A percentile compares a stretch with the other conserved stretches of the same genome.
These are phyloP conservation scores for Candida sonorensis DNA, from an alignment of 805 yeast species.

Conservation along the genomic window DNA sequence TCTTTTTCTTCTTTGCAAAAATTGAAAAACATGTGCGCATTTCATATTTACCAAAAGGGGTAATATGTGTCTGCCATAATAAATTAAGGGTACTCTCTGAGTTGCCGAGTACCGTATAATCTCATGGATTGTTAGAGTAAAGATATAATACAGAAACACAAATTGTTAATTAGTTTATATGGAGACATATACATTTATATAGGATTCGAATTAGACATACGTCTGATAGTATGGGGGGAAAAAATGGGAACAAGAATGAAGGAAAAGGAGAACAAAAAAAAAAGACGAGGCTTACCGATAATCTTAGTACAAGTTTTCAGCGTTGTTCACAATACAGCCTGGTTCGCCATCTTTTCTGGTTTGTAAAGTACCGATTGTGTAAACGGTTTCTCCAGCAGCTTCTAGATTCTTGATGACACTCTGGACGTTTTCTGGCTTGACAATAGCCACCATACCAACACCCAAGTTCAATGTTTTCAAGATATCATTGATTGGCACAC, in stretches of 20 bases:
- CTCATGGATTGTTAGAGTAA: too few species aligned
- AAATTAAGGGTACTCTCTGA: too few species aligned
- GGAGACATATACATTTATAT: too few species aligned
- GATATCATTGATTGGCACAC: conserved; percentile 78
- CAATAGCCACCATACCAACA: conserved; percentile 92
- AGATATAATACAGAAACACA: too few species aligned
- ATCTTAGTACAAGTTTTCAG: conserved; percentile 34
- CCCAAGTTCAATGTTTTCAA: conserved; percentile 93
- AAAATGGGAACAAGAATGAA: background rate
- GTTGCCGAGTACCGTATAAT: too few species aligned
- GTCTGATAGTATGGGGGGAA: background rate
- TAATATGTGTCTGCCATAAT: too few species aligned
- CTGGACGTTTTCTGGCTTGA: conserved; percentile 58
- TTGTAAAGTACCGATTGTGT: conserved; percentile 55
- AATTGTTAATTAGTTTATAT: too few species aligned
- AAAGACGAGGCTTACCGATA: too few species aligned
- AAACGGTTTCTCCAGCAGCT: conserved; percentile 69
- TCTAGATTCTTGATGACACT: conserved; percentile 46
- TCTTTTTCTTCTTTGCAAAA: too few species aligned
- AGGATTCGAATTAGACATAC: too few species aligned
- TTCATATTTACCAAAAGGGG: too few species aligned
- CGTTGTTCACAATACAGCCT: conserved; percentile 53
- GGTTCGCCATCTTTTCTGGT: conserved; percentile 40
- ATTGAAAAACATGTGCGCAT: too few species aligned
- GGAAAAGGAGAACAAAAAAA: background rate